Evolutionary conservation across 352 stramenopile genomes (phyloP), one percentile per base, ranked within the genome.

Genomic region (Globisporangium spinosum): DNA sequence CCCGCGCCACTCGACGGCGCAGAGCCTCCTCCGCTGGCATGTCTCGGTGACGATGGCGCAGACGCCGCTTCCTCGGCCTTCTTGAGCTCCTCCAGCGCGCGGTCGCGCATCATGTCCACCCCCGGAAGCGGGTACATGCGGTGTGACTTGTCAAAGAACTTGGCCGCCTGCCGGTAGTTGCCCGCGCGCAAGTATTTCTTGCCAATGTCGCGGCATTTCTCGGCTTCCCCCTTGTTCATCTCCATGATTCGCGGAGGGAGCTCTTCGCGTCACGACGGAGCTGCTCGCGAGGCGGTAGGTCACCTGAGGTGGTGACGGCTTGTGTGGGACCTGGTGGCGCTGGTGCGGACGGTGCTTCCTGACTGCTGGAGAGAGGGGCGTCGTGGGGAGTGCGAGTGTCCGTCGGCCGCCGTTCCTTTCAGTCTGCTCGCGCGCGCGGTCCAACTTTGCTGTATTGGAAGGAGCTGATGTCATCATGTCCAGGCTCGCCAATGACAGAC

Each of bases 131-230:
- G 89, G 67, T 89, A 98, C 75, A 98, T 87, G 55, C 87, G 89
- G 53, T 95, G 78, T 22, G 89, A 97, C 74, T 97, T 98, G 43
- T 97, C 87, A 62, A 98, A 97, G 72, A 96, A 98, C 77, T 96
- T 97, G 61, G 94, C 77, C n/a, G 91, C 90, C 68, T 97, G 90
- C 62, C 78, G 76, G 74, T 80, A 96, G 67, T 94, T 92, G 51
- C 89, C 84, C n/a, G 89, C 71, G 71, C 86, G 86, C 64, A 98
- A 56, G 60, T 93, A 85, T 69, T 88, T 91, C 75, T 97, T 96
- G 67, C 77, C 91, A 51, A 98, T 87, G 29, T 97, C 90, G 66
- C 90, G 85, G 79, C 90, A 97, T 71, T 96, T 96, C 79, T 98
- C 90, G 67, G 91, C 91, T 69, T 98, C 91, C 68, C 89, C 89